Conservation (phyloP, 2,329 filamentous ascomycete species). For the Pestalotiopsis fici region DNA sequence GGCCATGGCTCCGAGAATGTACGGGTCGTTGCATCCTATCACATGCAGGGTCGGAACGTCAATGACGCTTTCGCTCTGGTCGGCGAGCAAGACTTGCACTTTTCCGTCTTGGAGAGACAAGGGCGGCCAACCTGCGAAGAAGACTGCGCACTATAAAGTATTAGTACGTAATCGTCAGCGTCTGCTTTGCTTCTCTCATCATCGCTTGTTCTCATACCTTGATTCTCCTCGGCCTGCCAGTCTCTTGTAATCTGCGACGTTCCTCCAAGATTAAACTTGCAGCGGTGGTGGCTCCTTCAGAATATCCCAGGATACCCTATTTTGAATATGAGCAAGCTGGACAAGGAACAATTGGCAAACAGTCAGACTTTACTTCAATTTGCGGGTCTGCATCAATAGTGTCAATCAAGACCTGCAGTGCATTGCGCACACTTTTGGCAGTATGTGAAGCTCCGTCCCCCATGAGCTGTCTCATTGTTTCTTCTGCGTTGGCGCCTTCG, state of each 20-base stretch:
- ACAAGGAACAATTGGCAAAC: neutral
- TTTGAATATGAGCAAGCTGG: neutral
- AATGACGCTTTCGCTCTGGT: slow-evolving; percentile 38
- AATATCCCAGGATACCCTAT: slow-evolving; percentile 13
- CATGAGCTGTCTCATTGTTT: slow-evolving; percentile 10
- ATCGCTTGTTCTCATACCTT: slow-evolving; percentile 27
- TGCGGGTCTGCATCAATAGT: slow-evolving; percentile 15
- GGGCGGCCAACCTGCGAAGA: slow-evolving; percentile 47
- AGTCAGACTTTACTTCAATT: slow-evolving; percentile 12
- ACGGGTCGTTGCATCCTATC: slow-evolving; percentile 39
- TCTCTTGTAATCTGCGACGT: slow-evolving; percentile 18
- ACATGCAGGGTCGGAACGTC: slow-evolving; percentile 42
- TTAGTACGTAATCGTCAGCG: neutral
- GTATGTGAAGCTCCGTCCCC: neutral
- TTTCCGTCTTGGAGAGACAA: slow-evolving; percentile 29
- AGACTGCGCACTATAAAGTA: slow-evolving; percentile 40
- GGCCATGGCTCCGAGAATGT: slow-evolving; percentile 36
- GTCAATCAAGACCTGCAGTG: slow-evolving; percentile 11
- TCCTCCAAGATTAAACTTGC: slow-evolving; percentile 10
- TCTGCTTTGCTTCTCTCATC: neutral
- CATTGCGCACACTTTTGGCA: neutral
- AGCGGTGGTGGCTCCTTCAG: slow-evolving; percentile 11
- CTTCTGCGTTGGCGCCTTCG: slow-evolving; percentile 11
- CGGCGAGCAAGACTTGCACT: slow-evolving; percentile 30
- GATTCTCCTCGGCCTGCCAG: slow-evolving; percentile 33